Conservation (phyloP, 2,329 filamentous ascomycete genomes). For the Sporothrix phasma region DNA sequence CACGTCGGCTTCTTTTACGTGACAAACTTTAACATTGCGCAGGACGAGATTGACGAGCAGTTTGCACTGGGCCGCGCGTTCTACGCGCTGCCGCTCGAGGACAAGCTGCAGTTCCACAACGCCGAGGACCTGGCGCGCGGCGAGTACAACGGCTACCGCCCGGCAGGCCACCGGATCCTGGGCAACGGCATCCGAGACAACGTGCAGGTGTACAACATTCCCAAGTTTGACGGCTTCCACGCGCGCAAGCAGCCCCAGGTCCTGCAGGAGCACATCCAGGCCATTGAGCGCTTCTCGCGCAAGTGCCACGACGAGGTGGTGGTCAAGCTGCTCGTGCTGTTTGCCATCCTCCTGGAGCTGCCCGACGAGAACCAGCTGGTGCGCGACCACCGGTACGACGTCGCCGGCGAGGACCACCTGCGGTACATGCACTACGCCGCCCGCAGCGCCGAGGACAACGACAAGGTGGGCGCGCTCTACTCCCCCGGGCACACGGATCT, state of each 20-base stretch:
- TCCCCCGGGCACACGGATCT: slow-evolving; percentile 40
- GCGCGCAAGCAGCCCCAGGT: slow-evolving; percentile 36
- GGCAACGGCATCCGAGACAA: slow-evolving; percentile 38
- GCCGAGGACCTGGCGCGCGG: slow-evolving; percentile 32
- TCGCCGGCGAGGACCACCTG: slow-evolving; percentile 44
- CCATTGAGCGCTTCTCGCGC: slow-evolving; percentile 45
- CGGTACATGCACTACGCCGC: slow-evolving; percentile 49
- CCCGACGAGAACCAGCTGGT: slow-evolving; percentile 47
- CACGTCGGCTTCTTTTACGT: slow-evolving; percentile 45
- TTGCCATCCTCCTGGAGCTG: slow-evolving; percentile 48
- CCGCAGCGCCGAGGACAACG: slow-evolving; percentile 28
- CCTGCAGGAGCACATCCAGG: slow-evolving; percentile 36
- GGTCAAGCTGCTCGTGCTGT: slow-evolving; percentile 43
- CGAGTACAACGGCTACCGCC: slow-evolving; percentile 44
- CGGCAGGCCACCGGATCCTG: slow-evolving; percentile 27
- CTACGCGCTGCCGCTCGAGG: slow-evolving; percentile 36
- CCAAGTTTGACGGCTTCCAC: slow-evolving; percentile 43
- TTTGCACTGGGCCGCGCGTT: slow-evolving; percentile 47
- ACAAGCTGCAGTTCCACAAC: slow-evolving; percentile 41
- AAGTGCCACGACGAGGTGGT: slow-evolving; percentile 37
- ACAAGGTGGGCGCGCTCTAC: slow-evolving; percentile 23
- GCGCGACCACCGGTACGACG: slow-evolving; percentile 44
- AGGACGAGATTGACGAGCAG: slow-evolving; percentile 45
- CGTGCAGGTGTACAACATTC: slow-evolving; percentile 50
- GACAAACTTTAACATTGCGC: slow-evolving; percentile 45